Evolutionary conservation across 371 early-diverging fungal species (phyloP), one percentile per base, ranked within the genome.

Genomic region (Lichtheimia ramosa): DNA sequence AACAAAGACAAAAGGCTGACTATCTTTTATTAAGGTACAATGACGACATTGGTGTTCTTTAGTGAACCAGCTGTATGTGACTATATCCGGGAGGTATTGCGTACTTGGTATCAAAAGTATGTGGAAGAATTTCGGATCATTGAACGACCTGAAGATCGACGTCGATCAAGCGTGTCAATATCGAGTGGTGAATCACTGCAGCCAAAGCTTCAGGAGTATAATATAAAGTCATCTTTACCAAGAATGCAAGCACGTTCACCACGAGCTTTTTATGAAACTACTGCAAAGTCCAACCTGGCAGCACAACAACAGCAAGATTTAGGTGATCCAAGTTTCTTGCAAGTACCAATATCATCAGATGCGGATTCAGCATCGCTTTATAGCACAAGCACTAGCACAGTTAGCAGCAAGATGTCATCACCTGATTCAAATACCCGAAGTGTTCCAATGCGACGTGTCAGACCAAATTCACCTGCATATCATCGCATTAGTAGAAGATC

Each of bases 21-120:
- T 5, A 6, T 34, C 34, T 34, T 34, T 49, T 40, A 7, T 27
- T 41, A 58, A 63, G 72, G 72, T 1, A 51, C 68, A n/a, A 59
- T 72, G 25, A 58, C 63, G 4, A 43, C 65, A 3, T 43, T 69
- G n/a, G 48, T 72, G 3, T 72, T 72, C 51, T 72, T 72, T 41
- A 72, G 66, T 34, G 73, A 72, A 18, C 73, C 73, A 3, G 51
- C 61, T 10, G 60, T 72, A 34, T 49, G 25, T 1, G n/a, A 3
- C 1, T 49, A 49, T 14, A 41, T 39, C 16, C 48, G 34, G 7
- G 20, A 48, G 14, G 34, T 34, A 3, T 25, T 21, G 0, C 14
- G 20, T 2, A 27, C 46, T 1, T 39, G 49, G 21, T 23, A 39
- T 20, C 61, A 34, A 15, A 24, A 23, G 3, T 61, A 61, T 48